Evolutionary conservation across 306 rosid species (phyloP), one percentile per base, ranked within the genome.

Genomic region (Fagus sylvatica): DNA sequence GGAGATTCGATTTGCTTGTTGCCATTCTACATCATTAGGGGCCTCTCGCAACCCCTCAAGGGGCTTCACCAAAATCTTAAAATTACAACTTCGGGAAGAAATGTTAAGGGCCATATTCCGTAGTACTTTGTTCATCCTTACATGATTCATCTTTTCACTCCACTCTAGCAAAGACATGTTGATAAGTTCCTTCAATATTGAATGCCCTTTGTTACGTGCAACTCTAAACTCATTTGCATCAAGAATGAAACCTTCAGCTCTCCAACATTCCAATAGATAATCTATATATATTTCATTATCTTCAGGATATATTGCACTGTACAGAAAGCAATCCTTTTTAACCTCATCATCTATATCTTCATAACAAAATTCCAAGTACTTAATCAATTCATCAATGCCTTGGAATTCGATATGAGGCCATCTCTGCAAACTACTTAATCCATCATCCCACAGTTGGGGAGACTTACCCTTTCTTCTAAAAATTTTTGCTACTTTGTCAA

Each of bases 201-300:
- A 54, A 70, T 43, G 17, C 11, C 56, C 74, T 3, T 19, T 12
- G 40, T 10, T 56, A 19, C 57, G 74, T 1, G 59, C 74, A 7
- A 22, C 13, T 1, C 32, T 54, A 7, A 43, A 70, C 37, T 16
- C 15, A 54, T 76, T 79, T 28, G 19, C 33, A 22, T 70, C 74
- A 67, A 15, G 41, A 43, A 70, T 49, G 19, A 70, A 70, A 17
- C 57, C 74, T 43, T 70, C 78, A 9, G 78, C 80, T 28, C 74
- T 65, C 78, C 78, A 83, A 64, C 83, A 75, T 66, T 83, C 87
- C 51, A 79, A 78, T 28, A 75, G 56, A 53, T 75, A 64, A 67
- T 79, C 62, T 4, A 68, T 54, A 71, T 75, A 67, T 48, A 84
- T 59, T 60, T 75, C 66, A 73, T 59, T 62, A 2, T 83, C 65